Evolutionary conservation across 208 protist genomes (phyloP), one percentile per base, ranked within the genome.

Genomic region (Crithidia sp.): DNA sequence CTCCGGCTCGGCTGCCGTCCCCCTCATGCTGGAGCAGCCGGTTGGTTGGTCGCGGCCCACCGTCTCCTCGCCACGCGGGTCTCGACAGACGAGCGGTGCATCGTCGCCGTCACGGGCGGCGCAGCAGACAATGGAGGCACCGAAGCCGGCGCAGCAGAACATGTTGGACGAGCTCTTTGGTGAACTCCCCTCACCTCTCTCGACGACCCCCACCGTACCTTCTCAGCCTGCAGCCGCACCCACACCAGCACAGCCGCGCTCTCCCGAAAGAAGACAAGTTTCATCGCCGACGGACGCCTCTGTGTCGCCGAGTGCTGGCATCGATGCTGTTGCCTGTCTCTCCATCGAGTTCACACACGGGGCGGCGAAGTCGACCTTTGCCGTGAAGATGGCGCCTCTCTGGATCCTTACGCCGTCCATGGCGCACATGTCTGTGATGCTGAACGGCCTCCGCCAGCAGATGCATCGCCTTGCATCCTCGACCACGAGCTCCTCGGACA

Each of bases 351-450:
- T 79, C 5, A 59, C 71, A 2, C n/a, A 65, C 41, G 12, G 8
- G 2, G 45, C 53, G 0, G 14, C 43, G 17, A 59, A 55, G 14
- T 49, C 13, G 10, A 74, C 47, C 14, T 45, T 74, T 12, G 45
- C 50, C 19, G 9, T 60, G 0, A 16, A 40, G 28, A 16, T 79
- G 19, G 41, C 28, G 49, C 62, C 74, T 14, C 45, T 79, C 49
- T 79, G 74, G 74, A 16, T 79, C 36, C 44, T 79, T 3, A 60
- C 74, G 37, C 74, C 74, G 36, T 79, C 74, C 19, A 62, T 70
- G 74, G 2, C 53, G 13, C 65, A 61, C 65, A 13, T 61, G 41
- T 70, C 65, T 4, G 47, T 40, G 37, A 39, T 70, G 40, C 52
- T 79, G 36, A 10, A 44, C 8, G 67, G 67, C 3, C 6, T 71